A percentile compares a stretch with the other conserved stretches of the same genome.
Conservation (phyloP, 2,329 filamentous ascomycete species). For the Paraphaeosphaeria minitans region DNA sequence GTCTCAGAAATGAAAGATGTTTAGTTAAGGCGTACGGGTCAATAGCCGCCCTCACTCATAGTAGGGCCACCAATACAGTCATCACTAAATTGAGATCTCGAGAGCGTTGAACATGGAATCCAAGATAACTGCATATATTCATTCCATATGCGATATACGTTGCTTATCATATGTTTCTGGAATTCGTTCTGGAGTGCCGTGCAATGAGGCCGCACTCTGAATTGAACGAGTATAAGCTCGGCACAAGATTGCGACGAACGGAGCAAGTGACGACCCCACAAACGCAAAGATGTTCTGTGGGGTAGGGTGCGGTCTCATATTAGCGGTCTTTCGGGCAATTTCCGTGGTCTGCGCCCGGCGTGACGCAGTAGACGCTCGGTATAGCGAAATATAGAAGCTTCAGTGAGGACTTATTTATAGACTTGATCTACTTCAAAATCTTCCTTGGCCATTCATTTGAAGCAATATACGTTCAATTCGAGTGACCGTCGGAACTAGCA, state of each 20-base stretch:
- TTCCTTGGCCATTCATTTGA: background rate
- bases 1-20: background rate
- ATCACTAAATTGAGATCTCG: too few species aligned
- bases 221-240: too few species aligned
- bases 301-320: background rate
- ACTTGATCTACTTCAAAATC: too few species aligned
- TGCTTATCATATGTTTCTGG: too few species aligned
- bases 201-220: too few species aligned
- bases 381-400: background rate
- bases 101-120: too few species aligned
- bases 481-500: constrained; percentile 1
- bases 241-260: background rate
- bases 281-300: background rate
- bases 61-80: too few species aligned
- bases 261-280: background rate
- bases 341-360: background rate
- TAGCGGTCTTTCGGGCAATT: background rate
- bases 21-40: background rate
- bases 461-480: background rate
- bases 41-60: too few species aligned
- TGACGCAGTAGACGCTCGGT: background rate
- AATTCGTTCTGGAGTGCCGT: too few species aligned
- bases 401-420: background rate
- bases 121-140: too few species aligned
- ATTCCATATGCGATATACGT: too few species aligned